Evolutionary conservation across 2,329 filamentous ascomycete species (phyloP).

Genomic region (Chaetomiaceae sp.): DNA sequence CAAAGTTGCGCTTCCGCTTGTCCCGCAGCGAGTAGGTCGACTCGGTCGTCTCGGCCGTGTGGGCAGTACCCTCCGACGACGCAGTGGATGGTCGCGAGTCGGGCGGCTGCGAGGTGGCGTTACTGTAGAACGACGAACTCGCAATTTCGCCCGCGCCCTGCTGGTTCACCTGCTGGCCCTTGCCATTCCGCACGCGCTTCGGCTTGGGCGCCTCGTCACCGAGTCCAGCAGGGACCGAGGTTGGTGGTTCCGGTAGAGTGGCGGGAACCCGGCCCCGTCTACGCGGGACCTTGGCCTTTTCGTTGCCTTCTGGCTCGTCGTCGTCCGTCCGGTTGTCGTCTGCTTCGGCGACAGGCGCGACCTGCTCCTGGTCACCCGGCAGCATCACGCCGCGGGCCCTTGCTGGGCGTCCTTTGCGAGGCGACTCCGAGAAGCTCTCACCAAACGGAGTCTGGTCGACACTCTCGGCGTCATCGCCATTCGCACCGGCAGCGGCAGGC

Average conservation of each 20-base stretch:
- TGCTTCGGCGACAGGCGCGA: conserved; percentile 4
- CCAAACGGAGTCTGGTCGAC: conserved; percentile 1
- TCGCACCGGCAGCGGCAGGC: conserved; percentile 1
- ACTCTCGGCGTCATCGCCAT: conserved; percentile 15
- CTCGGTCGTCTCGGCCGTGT: conserved; percentile 45
- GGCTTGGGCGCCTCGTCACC: conserved; percentile 12
- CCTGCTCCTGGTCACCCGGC: conserved; percentile 15
- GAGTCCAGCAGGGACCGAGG: conserved; percentile 7
- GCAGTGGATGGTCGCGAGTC: conserved; percentile 50
- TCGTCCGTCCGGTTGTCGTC: conserved; percentile 20
- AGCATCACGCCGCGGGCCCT: conserved; percentile 14
- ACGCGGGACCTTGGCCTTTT: conserved; percentile 17
- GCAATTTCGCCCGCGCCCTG: conserved; percentile 24
- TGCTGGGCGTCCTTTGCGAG: conserved; percentile 22
- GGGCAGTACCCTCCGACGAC: conserved; percentile 36
- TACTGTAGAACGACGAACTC: conserved; percentile 28
- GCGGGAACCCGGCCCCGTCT: conserved; percentile 19
- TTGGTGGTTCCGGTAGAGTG: conserved; percentile 22
- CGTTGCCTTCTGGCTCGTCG: conserved; percentile 15
- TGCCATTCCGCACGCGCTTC: conserved; percentile 22
- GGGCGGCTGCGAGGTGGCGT: conserved; percentile 33
- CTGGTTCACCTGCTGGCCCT: conserved; percentile 3
- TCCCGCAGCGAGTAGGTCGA: conserved; percentile 52
- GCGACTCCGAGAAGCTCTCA: conserved; percentile 15
- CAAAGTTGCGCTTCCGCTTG: conserved; percentile 52